Conservation (phyloP, 371 early-diverging fungal species). For the Rhizopus microsporus region DNA sequence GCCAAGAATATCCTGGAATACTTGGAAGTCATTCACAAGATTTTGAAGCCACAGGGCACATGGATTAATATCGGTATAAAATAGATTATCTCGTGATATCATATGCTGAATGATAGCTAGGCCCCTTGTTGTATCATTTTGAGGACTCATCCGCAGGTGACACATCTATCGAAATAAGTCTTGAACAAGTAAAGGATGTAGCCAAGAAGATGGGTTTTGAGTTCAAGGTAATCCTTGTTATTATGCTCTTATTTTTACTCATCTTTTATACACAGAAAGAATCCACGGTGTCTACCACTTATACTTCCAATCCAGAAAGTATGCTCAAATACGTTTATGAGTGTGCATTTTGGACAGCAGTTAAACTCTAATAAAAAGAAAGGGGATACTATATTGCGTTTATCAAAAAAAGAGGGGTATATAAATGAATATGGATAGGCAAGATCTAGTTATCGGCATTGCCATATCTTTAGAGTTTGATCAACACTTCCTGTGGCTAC, state of each 20-base stretch:
- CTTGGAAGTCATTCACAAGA: conserved; percentile 75
- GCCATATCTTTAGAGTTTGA: conserved; percentile 71
- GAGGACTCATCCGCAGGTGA: conserved; percentile 77
- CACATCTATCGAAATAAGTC: conserved; percentile 81
- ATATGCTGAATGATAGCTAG: conserved; percentile 29
- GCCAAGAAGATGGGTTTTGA: conserved; percentile 73
- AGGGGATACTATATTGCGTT: background rate
- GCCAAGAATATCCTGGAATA: conserved; percentile 90
- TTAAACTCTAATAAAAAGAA: conserved; percentile 25
- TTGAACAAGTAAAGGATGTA: conserved; percentile 78
- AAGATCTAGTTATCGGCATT: conserved; percentile 31
- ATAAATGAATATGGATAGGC: background rate
- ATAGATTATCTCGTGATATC: background rate
- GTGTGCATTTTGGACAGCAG: conserved; percentile 62
- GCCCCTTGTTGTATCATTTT: conserved; percentile 93
- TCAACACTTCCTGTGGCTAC: conserved; percentile 86
- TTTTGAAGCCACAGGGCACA: conserved; percentile 80
- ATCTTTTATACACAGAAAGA: conserved; percentile 49
- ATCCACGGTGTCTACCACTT: conserved; percentile 24
- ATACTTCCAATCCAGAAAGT: conserved; percentile 62
- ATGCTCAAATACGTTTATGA: conserved; percentile 87
- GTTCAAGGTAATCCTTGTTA: conserved; percentile 49
- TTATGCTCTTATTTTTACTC: background rate
- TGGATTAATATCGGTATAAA: conserved; percentile 92
- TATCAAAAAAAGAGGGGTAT: background rate